Conservation (phyloP, 805 yeast species). For the Cyberlindnera maritima region DNA sequence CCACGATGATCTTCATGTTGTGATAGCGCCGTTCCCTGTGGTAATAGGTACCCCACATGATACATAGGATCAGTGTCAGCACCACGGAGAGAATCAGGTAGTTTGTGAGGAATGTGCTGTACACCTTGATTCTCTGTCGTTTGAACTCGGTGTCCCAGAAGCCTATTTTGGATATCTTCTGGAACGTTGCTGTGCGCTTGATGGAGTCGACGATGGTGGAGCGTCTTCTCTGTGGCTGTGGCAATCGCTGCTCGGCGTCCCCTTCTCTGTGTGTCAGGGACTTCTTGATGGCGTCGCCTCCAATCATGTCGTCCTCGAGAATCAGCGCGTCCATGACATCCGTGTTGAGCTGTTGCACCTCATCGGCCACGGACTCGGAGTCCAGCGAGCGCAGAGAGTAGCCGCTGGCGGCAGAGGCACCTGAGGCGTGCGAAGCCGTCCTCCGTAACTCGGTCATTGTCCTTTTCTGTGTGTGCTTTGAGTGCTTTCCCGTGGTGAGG, state of each 20-base stretch:
- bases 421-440: background rate
- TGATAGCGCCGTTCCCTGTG: constrained; percentile 15
- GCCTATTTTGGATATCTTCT: constrained; percentile 18
- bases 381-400: constrained; percentile 9
- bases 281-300: constrained; percentile 4
- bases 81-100: constrained; percentile 25
- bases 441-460: background rate
- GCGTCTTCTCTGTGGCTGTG: constrained; percentile 10
- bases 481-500: too few relatives aligned
- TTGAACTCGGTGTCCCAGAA: constrained; percentile 23
- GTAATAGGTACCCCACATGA: constrained; percentile 29
- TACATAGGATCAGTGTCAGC: constrained; percentile 25
- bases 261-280: constrained; percentile 1
- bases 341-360: constrained; percentile 16
- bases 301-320: constrained; percentile 16
- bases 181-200: constrained; percentile 13
- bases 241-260: background rate
- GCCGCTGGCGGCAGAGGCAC: background rate
- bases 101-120: constrained; percentile 17
- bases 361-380: constrained; percentile 9
- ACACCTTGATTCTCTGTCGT: constrained; percentile 18
- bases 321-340: constrained; percentile 14
- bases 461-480: too few relatives aligned
- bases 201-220: constrained; percentile 20
- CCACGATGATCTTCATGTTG: constrained; percentile 22